Percentiles rank a stretch among this genome's conserved stretches.
These are phyloP conservation scores for Candida ponderosae DNA, from an alignment of 805 yeast genomes.

Conservation along the genomic window DNA sequence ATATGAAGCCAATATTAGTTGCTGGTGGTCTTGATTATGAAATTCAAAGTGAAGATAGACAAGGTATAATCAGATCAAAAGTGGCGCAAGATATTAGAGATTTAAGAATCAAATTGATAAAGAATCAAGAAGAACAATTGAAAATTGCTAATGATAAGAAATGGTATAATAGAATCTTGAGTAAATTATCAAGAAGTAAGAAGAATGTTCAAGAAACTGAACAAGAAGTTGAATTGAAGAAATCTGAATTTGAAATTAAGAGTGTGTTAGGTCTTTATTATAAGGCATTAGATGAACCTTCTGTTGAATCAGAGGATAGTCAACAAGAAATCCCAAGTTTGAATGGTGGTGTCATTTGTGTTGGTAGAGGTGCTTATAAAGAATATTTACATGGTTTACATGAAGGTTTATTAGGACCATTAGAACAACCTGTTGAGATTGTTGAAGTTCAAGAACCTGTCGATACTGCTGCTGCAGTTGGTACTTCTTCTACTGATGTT, in stretches of 20 bases:
- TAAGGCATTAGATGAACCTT: conserved; percentile 10
- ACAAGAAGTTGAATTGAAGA: conserved; percentile 27
- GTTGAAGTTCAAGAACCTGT: conserved; percentile 7
- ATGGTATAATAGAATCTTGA: conserved; percentile 11
- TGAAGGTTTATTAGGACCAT: conserved; percentile 91
- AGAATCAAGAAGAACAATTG: conserved; percentile 16
- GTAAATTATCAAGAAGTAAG: conserved; percentile 2
- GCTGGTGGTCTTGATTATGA: conserved; percentile 83
- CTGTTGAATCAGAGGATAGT: conserved; percentile 33
- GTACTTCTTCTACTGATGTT: background rate
- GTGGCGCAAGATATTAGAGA: conserved; percentile 82
- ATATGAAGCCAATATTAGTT: conserved; percentile 77
- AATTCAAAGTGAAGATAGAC: conserved; percentile 66
- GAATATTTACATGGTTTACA: conserved; percentile 88
- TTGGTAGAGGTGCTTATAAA: conserved; percentile 94
- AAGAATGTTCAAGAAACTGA: conserved; percentile 12
- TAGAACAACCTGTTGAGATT: conserved; percentile 40
- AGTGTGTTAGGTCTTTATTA: conserved; percentile 55
- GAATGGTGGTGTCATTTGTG: conserved; percentile 82
- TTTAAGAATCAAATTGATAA: conserved; percentile 42
- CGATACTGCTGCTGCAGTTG: conserved; percentile 2
- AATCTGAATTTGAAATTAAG: conserved; percentile 27
- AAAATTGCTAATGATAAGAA: conserved; percentile 12
- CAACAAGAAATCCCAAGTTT: conserved; percentile 31
- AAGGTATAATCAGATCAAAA: conserved; percentile 76